Evolutionary conservation across 495 filamentous ascomycete species (phyloP).

Genomic region (Beverwykella pulmonaria): DNA sequence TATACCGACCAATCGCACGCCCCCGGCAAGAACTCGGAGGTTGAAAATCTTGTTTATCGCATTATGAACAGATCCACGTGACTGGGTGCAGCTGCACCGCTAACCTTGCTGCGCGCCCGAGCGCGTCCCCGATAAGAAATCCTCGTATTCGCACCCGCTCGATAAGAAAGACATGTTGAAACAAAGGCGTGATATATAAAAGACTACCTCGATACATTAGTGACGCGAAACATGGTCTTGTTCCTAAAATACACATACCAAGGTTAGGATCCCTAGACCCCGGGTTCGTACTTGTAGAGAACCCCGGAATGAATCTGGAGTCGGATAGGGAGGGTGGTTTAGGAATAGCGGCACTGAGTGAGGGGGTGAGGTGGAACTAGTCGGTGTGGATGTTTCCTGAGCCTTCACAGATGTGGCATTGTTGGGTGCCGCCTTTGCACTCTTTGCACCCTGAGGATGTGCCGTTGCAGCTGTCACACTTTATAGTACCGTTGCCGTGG

Average conservation of each 20-base stretch:
- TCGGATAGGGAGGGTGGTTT: background rate
- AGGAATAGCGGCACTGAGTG: background rate
- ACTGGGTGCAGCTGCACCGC: background rate
- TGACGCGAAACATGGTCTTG: background rate
- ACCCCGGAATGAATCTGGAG: background rate
- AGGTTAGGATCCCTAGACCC: background rate
- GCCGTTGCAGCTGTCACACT: conserved; percentile 29
- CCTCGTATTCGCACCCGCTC: background rate
- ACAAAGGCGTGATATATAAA: background rate
- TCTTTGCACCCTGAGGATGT: conserved; percentile 14
- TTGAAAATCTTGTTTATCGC: background rate
- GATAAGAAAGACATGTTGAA: background rate
- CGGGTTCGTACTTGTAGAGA: background rate
- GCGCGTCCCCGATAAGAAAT: background rate
- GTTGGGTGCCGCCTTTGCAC: conserved; percentile 15
- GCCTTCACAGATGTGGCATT: conserved; percentile 26
- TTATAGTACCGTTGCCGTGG: conserved; percentile 24
- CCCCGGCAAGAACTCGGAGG: background rate
- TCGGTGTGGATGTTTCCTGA: conserved; percentile 18
- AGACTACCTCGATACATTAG: background rate
- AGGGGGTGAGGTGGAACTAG: background rate
- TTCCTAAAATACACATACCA: background rate
- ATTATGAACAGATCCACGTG: background rate
- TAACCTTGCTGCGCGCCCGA: background rate
- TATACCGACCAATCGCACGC: background rate